A percentile compares a stretch with the other conserved stretches of the same genome.
phyloP scores from a whole-genome alignment of 192 early-diverging fungal species.

The Kappamyces sp. region DNA sequence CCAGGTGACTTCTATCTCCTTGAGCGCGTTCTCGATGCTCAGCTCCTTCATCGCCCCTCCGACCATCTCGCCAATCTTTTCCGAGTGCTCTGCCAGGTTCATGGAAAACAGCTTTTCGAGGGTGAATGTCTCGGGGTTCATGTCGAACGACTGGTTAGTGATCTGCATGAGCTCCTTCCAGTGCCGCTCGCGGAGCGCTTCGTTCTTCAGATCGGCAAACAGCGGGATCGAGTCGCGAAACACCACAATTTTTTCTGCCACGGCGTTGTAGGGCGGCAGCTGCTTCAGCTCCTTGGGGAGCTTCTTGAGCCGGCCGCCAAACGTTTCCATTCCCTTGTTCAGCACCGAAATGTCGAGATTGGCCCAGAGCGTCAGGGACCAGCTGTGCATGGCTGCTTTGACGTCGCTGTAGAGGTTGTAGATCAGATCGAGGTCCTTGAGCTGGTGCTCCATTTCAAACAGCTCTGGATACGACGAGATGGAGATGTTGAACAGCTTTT shows the following conservation, averaged over 20 bases:
- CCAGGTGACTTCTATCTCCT: constrained; percentile 54
- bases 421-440: constrained; percentile 53
- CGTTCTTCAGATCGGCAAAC: constrained; percentile 54
- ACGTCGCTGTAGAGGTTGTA: constrained; percentile 56
- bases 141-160: constrained; percentile 53
- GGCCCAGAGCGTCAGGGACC: constrained; percentile 59
- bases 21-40: constrained; percentile 53
- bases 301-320: constrained; percentile 40
- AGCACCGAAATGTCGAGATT: constrained; percentile 55
- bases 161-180: constrained; percentile 56
- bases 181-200: constrained; percentile 51
- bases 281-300: constrained; percentile 57
- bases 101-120: constrained; percentile 51
- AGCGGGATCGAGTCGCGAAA: constrained; percentile 59
- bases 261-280: constrained; percentile 57
- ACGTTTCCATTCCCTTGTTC: constrained; percentile 54
- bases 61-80: constrained; percentile 52
- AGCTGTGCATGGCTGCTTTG: constrained; percentile 46
- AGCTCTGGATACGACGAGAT: constrained; percentile 61
- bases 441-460: constrained; percentile 48
- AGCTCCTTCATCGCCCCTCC: constrained; percentile 54
- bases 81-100: constrained; percentile 50
- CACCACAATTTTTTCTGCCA: constrained; percentile 58
- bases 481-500: constrained; percentile 54
- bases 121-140: constrained; percentile 57